Base-by-base conservation (phyloP, 164 flowering plant species). In the Brasenia schreberi region DNA sequence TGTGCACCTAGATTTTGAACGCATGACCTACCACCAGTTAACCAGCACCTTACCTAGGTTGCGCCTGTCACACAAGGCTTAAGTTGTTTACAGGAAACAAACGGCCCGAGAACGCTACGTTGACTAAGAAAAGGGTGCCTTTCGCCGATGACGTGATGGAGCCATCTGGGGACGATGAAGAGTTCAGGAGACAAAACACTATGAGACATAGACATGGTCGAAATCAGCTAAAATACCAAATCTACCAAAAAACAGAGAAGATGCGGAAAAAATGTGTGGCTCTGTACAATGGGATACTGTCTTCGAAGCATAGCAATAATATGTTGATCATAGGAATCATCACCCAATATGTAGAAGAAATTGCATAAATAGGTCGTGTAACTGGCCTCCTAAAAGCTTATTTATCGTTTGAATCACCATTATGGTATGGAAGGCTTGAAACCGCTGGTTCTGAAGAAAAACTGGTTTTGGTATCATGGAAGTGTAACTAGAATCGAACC, bases 81-180 rank as follows among this genome's bases (percentile, higher is more conserved):
- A 23, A 23, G 2, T 23, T 23, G 27, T 23, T 23, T 23, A 45
- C 53, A 45, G 53, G 53, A 68, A 69, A 68, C 73, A 73, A 58
- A 65, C 19, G 53, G n/a, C 61, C 7, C 64, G 61, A 17, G 68
- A 81, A 78, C 59, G 83, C 81, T 79, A 60, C 27, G 62, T 1
- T 1, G 62, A 5, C 9, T 7, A 81, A 79, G 79, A 90, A 90
- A 67, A 86, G 66, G 74, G 96, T 90, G 70, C 84, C 80, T 49
- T 90, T 90, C 69, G 92, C 94, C 0, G 81, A 85, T 42, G 88
- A 86, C 70, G 90, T 84, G 69, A 80, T 84, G 68, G 91, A 87
- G 69, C 88, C 89, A 43, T 65, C 68, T 39, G 85, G 84, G 4
- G 71, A 86, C 63, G 71, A 80, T 10, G 80, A 74, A 7, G 83